These are phyloP conservation scores for Calamus simplicifolius DNA, from an alignment of 176 grass and related monocot genomes.

Conservation along the genomic window DNA sequence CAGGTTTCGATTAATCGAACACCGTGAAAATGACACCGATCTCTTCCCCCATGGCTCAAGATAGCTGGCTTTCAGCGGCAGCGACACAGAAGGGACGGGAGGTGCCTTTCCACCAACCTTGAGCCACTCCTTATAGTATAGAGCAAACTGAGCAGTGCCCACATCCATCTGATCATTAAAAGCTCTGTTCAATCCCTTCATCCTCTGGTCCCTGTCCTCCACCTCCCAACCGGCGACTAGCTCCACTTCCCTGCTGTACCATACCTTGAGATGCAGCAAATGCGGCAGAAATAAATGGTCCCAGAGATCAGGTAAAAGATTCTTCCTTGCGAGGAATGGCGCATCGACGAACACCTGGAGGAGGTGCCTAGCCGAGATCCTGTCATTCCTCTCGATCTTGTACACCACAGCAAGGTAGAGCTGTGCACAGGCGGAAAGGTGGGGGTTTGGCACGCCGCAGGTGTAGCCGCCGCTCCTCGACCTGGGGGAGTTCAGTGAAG, in stretches of 20 bases:
- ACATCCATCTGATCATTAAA: conserved; percentile 86
- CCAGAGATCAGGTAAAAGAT: conserved; percentile 87
- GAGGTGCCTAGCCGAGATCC: conserved; percentile 64
- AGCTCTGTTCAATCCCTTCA: conserved; percentile 50
- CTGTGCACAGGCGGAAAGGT: conserved; percentile 84
- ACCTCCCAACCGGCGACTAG: conserved; percentile 29
- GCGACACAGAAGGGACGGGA: conserved; percentile 47
- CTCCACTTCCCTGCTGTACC: conserved; percentile 58
- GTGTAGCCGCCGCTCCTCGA: conserved; percentile 9
- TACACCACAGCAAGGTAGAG: conserved; percentile 88
- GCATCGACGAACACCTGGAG: conserved; percentile 87
- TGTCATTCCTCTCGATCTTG: conserved; percentile 73
- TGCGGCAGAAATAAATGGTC: conserved; percentile 91
- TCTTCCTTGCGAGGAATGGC: conserved; percentile 62
- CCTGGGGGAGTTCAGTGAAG: conserved; percentile 47
- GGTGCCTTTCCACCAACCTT: conserved; percentile 45
- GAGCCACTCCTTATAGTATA: conserved; percentile 97
- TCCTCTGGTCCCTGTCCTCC: conserved; percentile 30
- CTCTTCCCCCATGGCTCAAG: conserved; percentile 26
- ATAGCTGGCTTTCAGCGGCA: conserved; percentile 32
- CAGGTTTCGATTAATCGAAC: conserved; percentile 67
- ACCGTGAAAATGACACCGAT: conserved; percentile 38
- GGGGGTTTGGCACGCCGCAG: conserved; percentile 56
- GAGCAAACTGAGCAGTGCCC: conserved; percentile 68
- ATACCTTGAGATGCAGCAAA: conserved; percentile 88